Conservation (phyloP, 2,329 filamentous ascomycete genomes). For the Aciculosporium take region DNA sequence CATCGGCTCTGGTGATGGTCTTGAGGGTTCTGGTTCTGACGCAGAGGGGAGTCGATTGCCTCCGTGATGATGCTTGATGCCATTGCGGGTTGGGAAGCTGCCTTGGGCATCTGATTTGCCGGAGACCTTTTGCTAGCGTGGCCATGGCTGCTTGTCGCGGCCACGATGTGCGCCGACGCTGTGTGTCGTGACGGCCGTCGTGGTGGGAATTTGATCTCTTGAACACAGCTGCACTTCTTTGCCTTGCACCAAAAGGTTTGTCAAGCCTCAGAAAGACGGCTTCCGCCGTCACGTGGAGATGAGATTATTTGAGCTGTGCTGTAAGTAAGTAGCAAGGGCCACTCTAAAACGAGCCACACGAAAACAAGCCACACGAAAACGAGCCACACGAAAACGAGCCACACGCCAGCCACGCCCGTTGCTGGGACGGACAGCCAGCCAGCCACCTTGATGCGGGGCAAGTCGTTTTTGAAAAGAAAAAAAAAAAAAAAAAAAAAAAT, state of each 20-base stretch:
- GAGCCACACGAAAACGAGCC: too few species aligned
- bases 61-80: conserved; percentile 13
- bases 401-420: conserved; percentile 10
- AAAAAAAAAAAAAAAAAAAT: too few species aligned
- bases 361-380: too few species aligned
- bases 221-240: neutral
- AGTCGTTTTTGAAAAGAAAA: conserved; percentile 19
- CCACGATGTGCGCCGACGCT: neutral
- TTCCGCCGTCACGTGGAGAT: conserved; percentile 11
- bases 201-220: neutral
- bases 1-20: conserved; percentile 9
- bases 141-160: conserved; percentile 19
- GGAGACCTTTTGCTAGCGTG: conserved; percentile 19
- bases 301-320: too few species aligned
- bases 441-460: conserved; percentile 19
- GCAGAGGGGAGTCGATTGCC: conserved; percentile 12
- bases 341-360: too few species aligned
- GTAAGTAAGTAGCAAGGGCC: too few species aligned
- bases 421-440: too few species aligned
- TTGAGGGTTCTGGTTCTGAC: conserved; percentile 15
- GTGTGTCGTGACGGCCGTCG: neutral
- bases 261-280: neutral
- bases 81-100: conserved; percentile 17
- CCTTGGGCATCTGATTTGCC: conserved; percentile 22
- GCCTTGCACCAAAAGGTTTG: neutral